phyloP scores from a whole-genome alignment of 179 eudicot genomes.

The Silene vulgaris region DNA sequence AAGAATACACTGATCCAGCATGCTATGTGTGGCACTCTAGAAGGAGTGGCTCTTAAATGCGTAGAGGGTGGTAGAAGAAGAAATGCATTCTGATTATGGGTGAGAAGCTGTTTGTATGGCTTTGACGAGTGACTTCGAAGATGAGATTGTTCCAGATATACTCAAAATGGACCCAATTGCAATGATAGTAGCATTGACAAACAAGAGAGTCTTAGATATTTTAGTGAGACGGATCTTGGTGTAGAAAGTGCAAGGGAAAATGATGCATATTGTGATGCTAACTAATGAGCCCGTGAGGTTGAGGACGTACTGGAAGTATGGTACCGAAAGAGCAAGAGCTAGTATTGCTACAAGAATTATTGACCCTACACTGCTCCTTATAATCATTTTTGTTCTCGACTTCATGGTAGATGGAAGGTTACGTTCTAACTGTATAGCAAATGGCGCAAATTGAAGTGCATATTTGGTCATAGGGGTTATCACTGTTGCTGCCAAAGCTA shows the following conservation, averaged over 20 bases:
- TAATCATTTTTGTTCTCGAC: slow-evolving; percentile 39
- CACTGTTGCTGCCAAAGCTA: slow-evolving; percentile 75
- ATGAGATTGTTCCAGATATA: slow-evolving; percentile 52
- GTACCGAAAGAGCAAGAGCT: slow-evolving; percentile 54
- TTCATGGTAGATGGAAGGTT: slow-evolving; percentile 42
- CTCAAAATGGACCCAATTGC: slow-evolving; percentile 40
- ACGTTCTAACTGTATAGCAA: slow-evolving; percentile 59
- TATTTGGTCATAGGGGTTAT: slow-evolving; percentile 80
- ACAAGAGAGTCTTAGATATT: slow-evolving; percentile 33
- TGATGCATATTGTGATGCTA: slow-evolving; percentile 49
- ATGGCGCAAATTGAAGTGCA: slow-evolving; percentile 64
- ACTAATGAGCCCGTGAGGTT: slow-evolving; percentile 76
- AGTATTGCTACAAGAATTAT: slow-evolving; percentile 46
- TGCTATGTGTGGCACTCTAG: slow-evolving; percentile 5
- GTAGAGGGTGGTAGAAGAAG: background rate
- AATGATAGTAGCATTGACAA: slow-evolving; percentile 39
- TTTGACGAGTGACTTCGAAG: slow-evolving; percentile 37
- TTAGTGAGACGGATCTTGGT: slow-evolving; percentile 43
- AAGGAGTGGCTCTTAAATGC: background rate
- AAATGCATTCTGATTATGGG: slow-evolving; percentile 4
- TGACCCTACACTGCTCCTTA: slow-evolving; percentile 55
- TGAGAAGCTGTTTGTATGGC: slow-evolving; percentile 23
- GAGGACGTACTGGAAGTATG: slow-evolving; percentile 67
- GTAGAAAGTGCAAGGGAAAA: slow-evolving; percentile 63
- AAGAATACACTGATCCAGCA: background rate